phyloP scores from a whole-genome alignment of 805 yeast genomes.

The Nakazawaea sp. region DNA sequence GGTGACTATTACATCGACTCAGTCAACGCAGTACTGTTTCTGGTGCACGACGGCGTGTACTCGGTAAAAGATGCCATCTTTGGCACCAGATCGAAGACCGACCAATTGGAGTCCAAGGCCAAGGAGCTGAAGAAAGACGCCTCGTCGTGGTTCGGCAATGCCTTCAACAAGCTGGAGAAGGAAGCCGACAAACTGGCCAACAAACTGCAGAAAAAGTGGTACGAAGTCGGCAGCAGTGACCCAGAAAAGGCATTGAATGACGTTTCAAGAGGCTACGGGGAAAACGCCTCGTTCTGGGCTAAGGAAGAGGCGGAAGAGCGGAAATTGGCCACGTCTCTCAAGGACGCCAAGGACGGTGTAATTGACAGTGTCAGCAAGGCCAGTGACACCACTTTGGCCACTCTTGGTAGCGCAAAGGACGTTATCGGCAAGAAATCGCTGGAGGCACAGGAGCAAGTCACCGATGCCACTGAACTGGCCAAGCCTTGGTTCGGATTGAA shows the following conservation, averaged over 20 bases:
- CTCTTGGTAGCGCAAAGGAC: slow-evolving; percentile 7
- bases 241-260: background rate
- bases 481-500: slow-evolving; percentile 11
- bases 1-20: slow-evolving; percentile 10
- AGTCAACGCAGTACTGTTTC: slow-evolving; percentile 5
- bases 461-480: slow-evolving; percentile 5
- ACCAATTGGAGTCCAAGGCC: background rate
- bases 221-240: slow-evolving; percentile 1
- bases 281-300: slow-evolving; percentile 11
- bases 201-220: slow-evolving; percentile 1
- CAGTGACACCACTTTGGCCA: slow-evolving; percentile 2
- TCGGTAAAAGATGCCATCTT: slow-evolving; percentile 4
- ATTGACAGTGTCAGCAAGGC: slow-evolving; percentile 2
- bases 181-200: slow-evolving; percentile 2
- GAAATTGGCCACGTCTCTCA: background rate
- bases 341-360: slow-evolving; percentile 3
- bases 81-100: background rate
- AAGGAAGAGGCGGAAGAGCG: slow-evolving; percentile 4
- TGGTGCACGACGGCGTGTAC: slow-evolving; percentile 6
- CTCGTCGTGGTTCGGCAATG: slow-evolving; percentile 2
- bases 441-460: slow-evolving; percentile 2
- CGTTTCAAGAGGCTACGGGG: slow-evolving; percentile 8
- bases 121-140: slow-evolving; percentile 5
- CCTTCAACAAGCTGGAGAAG: background rate
- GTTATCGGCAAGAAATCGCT: background rate